phyloP scores from a whole-genome alignment of 257 asterid species.

The Catharanthus roseus region DNA sequence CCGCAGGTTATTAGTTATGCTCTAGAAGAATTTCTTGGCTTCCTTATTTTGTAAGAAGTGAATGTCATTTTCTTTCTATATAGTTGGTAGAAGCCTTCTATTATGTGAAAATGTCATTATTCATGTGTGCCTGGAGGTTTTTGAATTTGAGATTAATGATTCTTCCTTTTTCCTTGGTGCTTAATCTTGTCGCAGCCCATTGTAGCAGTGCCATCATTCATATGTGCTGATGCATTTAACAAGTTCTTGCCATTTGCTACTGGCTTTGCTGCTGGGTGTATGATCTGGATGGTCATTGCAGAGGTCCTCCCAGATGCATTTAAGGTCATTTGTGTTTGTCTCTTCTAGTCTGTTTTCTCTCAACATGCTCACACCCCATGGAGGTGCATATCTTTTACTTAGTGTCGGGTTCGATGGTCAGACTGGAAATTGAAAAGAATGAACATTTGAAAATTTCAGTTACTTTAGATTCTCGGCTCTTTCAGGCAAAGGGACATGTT shows the following conservation, averaged over 20 bases:
- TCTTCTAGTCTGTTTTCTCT: no score
- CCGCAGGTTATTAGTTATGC: constrained; percentile 61
- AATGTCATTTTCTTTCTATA: background rate
- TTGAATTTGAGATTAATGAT: background rate
- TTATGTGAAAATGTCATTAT: background rate
- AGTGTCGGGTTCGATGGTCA: no score
- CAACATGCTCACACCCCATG: no score
- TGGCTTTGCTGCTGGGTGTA: constrained; percentile 99
- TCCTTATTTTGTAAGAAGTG: background rate
- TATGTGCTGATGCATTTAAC: constrained; percentile 94
- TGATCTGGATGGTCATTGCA: constrained; percentile 98
- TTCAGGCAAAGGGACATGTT: background rate
- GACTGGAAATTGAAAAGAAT: background rate
- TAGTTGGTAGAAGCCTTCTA: background rate
- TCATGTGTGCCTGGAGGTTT: background rate
- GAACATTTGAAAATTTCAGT: background rate
- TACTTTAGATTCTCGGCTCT: background rate
- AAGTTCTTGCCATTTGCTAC: constrained; percentile 96
- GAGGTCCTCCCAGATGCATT: constrained; percentile 98
- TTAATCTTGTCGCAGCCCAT: constrained; percentile 63
- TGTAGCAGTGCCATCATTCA: constrained; percentile 94
- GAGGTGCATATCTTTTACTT: no score
- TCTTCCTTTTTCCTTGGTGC: background rate
- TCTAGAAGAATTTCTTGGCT: background rate
- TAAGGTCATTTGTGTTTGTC: constrained; percentile 46